Evolutionary conservation across 2,329 filamentous ascomycete species (phyloP), one percentile per base, ranked within the genome.

Genomic region (Colletotrichum lini): DNA sequence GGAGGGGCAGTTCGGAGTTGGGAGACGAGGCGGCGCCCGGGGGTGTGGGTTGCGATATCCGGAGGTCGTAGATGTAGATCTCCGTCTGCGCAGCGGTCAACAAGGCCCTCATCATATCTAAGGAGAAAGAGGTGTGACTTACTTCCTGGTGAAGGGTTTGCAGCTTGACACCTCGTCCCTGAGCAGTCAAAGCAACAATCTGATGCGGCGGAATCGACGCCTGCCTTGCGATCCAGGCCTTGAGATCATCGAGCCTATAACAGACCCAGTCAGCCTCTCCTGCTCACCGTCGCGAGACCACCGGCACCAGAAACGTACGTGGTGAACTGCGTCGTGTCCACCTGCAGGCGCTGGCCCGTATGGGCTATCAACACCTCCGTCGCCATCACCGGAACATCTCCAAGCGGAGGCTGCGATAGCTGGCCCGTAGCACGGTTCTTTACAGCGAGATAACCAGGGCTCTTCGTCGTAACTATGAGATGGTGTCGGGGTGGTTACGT

Each of bases 311-410:
- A 21, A 15, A 70, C 90, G 77, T 86, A 94, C 92, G 92, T 93
- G 76, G 89, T 87, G 82, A 96, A 93, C 79, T 91, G 89, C 74
- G 91, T 88, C 75, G 92, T 90, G 84, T 97, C 94, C 81, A 93
- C 89, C 81, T 91, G 88, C 80, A 98, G 88, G 84, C 92, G 92
- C 87, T 94, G 92, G 86, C 96, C 96, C 83, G 93, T 95, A 85
- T 97, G 95, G 88, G 94, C 95, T 80, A 98, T 92, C 86, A 94
- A 94, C 83, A 98, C 92, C 85, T 94, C 91, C 81, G 96, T 90
- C 86, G 94, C 93, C 94, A 97, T 97, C 84, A 87, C 60, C 89
- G 84, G 85, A 84, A 84, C 86, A 88, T 87, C 79, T 83, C 83
- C 80, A 38, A 56, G 49, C 54, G 44, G 21, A 47, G 57, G 70